Evolutionary conservation across 148 eudicot species (phyloP).

Genomic region (Camellia lanceoleosa): DNA sequence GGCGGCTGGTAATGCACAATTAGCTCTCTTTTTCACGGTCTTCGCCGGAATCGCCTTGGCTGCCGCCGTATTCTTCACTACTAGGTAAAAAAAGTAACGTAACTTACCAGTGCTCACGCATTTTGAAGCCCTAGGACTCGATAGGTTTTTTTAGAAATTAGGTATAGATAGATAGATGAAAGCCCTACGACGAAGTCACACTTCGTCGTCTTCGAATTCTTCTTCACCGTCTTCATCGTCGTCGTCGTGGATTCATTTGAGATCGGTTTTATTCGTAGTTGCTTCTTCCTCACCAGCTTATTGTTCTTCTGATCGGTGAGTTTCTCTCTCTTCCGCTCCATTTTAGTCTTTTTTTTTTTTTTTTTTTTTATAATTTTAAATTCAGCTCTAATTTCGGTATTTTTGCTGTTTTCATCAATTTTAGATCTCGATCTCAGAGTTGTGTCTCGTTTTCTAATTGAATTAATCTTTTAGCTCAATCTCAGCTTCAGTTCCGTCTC

Average conservation of each 20-base stretch:
- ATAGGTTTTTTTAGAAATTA: neutral
- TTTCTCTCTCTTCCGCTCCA: constrained; percentile 16
- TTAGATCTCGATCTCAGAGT: constrained; percentile 29
- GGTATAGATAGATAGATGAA: constrained; percentile 48
- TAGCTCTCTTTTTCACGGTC: constrained; percentile 54
- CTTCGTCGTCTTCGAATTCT: constrained; percentile 56
- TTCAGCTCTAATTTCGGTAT: neutral
- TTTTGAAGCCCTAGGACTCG: constrained; percentile 21
- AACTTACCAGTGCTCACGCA: neutral
- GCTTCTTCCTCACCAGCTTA: constrained; percentile 71
- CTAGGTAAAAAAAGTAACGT: constrained; percentile 37
- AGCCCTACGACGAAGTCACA: constrained; percentile 72
- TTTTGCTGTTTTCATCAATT: constrained; percentile 16
- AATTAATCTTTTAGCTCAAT: constrained; percentile 11
- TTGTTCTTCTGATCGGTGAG: constrained; percentile 77
- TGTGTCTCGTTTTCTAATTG: neutral
- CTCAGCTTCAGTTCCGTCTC: constrained; percentile 10
- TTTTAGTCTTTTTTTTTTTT: constrained; percentile 7
- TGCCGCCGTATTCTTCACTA: constrained; percentile 55
- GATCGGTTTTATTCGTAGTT: constrained; percentile 80
- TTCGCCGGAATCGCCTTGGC: constrained; percentile 59
- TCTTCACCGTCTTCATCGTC: constrained; percentile 49
- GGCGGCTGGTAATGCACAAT: constrained; percentile 22
- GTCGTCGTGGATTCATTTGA: constrained; percentile 86
- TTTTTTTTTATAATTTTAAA: neutral